Evolutionary conservation across 2,329 filamentous ascomycete species (phyloP).

Genomic region (Cytospora chrysosperma): DNA sequence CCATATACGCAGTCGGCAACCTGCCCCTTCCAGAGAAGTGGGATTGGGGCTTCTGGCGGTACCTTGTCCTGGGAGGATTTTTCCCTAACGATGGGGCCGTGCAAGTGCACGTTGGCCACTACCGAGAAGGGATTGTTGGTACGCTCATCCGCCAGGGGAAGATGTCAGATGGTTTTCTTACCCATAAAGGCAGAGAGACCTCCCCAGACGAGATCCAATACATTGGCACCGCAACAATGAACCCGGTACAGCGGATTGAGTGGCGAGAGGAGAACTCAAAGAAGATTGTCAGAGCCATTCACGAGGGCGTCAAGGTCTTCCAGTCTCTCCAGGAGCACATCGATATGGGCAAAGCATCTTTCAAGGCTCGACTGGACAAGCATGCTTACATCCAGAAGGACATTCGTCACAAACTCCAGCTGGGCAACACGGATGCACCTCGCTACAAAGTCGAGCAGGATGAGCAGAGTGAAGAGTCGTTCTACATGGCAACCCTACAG

Average conservation of each 20-base stretch:
- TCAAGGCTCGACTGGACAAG: slow-evolving; percentile 13
- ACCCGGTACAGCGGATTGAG: slow-evolving; percentile 10
- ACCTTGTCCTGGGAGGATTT: slow-evolving; percentile 5
- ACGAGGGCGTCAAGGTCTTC: slow-evolving; percentile 10
- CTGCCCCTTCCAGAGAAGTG: neutral
- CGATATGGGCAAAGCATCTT: slow-evolving; percentile 4
- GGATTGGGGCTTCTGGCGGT: slow-evolving; percentile 14
- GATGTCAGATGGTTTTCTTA: neutral
- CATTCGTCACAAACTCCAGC: slow-evolving; percentile 4
- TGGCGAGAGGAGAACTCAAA: slow-evolving; percentile 8
- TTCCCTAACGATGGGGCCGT: neutral
- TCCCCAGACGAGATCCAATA: slow-evolving; percentile 8
- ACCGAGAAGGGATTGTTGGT: neutral
- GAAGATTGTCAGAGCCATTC: neutral
- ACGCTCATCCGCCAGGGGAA: slow-evolving; percentile 16
- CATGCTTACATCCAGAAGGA: slow-evolving; percentile 2
- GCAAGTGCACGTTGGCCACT: neutral
- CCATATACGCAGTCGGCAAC: slow-evolving; percentile 10
- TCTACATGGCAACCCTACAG: slow-evolving; percentile 9
- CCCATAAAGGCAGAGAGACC: neutral
- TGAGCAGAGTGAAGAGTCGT: neutral
- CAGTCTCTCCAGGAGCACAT: slow-evolving; percentile 12
- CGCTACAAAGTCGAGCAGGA: neutral
- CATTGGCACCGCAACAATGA: neutral
- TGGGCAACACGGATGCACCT: neutral